Conservation (phyloP, 306 rosid species). For the Castanea sativa region DNA sequence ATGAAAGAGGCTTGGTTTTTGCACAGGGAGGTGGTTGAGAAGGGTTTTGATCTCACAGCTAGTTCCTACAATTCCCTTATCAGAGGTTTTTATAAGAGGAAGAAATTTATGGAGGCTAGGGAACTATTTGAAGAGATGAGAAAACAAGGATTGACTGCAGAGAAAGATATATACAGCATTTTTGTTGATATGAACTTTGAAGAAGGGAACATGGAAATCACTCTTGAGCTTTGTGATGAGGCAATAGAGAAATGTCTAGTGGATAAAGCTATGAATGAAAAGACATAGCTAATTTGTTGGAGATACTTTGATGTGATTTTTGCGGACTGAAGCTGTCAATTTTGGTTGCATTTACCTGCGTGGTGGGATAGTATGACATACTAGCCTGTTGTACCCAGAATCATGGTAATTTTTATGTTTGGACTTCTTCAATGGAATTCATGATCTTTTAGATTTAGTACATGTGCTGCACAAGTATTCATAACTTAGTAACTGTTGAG, state of each 20-base stretch:
- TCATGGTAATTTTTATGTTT: constrained; percentile 3
- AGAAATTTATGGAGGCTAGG: constrained; percentile 67
- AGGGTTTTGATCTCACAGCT: constrained; percentile 54
- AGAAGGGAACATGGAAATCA: constrained; percentile 71
- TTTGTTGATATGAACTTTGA: constrained; percentile 70
- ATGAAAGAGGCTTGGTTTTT: constrained; percentile 86
- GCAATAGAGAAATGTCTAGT: constrained; percentile 75
- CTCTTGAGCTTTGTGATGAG: constrained; percentile 86
- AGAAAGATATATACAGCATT: constrained; percentile 67
- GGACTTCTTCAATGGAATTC: background rate
- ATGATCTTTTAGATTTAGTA: background rate
- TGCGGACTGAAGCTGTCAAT: background rate
- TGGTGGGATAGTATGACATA: constrained; percentile 22
- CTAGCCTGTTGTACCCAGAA: background rate
- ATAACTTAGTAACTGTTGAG: background rate
- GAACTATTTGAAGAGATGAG: constrained; percentile 88
- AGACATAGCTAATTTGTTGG: constrained; percentile 27
- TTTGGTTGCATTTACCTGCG: constrained; percentile 4
- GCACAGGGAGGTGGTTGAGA: constrained; percentile 62
- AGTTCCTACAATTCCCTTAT: constrained; percentile 68
- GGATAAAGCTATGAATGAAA: constrained; percentile 22
- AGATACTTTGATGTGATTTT: constrained; percentile 15
- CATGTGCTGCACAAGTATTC: background rate
- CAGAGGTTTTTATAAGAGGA: constrained; percentile 66
- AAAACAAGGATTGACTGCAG: constrained; percentile 58